These are phyloP conservation scores for Quercus gilva DNA, from an alignment of 306 rosid species.

Conservation along the genomic window DNA sequence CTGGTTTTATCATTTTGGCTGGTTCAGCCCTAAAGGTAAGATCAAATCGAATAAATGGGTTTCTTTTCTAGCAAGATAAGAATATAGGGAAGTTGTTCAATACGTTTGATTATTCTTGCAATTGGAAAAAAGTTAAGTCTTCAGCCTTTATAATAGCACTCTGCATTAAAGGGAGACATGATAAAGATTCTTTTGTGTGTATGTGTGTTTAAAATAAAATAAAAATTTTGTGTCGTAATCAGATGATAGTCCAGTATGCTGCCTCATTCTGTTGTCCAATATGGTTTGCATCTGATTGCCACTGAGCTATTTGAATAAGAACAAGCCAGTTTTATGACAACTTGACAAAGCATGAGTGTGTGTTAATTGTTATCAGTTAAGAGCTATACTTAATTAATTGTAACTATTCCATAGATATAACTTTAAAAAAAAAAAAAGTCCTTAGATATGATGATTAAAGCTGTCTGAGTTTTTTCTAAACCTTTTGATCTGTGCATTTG, in stretches of 20 bases:
- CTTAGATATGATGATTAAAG: neutral
- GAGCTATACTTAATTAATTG: neutral
- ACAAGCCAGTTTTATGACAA: neutral
- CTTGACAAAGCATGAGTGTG: neutral
- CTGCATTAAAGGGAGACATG: neutral
- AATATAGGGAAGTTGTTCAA: neutral
- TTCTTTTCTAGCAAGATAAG: neutral
- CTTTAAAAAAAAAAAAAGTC: neutral
- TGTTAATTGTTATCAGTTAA: neutral
- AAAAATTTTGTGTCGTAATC: neutral
- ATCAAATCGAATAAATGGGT: neutral
- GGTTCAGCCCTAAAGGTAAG: conserved; percentile 91
- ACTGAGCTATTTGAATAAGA: neutral
- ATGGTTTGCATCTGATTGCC: neutral
- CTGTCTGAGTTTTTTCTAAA: neutral
- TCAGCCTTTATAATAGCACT: neutral
- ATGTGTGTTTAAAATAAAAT: no score
- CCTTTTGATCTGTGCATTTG: neutral
- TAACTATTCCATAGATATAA: neutral
- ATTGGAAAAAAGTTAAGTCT: neutral
- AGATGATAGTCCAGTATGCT: neutral
- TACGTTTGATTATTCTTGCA: neutral
- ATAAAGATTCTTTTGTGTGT: neutral
- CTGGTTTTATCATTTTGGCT: conserved; percentile 82
- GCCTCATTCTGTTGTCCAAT: neutral